phyloP scores from a whole-genome alignment of 768 basidiomycete species.

The Podaxis rugospora region DNA sequence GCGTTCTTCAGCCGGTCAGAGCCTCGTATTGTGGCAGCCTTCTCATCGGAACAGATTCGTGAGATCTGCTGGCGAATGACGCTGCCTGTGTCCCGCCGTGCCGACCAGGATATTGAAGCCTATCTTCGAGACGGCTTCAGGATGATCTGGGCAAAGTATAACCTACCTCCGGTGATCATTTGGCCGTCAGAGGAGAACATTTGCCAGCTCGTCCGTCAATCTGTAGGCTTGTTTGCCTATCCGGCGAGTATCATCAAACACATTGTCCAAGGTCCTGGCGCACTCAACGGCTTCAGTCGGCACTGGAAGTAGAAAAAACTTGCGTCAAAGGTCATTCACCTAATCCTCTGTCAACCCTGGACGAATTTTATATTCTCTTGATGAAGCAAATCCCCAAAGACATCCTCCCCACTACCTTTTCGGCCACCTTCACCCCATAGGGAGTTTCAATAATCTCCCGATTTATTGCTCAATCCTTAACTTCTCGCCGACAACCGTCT shows the following conservation, averaged over 20 bases:
- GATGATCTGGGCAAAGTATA: not conserved
- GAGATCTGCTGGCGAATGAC: not conserved
- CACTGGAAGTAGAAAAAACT: not conserved
- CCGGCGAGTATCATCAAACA: slow-evolving; percentile 21
- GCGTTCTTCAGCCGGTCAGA: slow-evolving; percentile 24
- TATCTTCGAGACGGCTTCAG: slow-evolving; percentile 12
- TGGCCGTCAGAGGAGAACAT: slow-evolving; percentile 17
- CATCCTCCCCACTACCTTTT: not conserved
- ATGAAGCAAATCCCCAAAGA: not conserved
- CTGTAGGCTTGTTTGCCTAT: slow-evolving; percentile 21
- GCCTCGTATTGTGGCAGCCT: slow-evolving; percentile 13
- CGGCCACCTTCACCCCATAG: not conserved
- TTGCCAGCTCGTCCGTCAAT: no score
- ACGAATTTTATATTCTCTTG: not conserved
- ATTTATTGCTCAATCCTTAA: not conserved
- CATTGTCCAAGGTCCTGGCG: slow-evolving; percentile 9
- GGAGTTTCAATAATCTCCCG: no score
- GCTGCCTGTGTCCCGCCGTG: slow-evolving; percentile 8
- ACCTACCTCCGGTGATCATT: not conserved
- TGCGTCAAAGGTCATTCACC: not conserved
- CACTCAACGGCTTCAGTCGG: not conserved
- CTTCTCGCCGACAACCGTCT: not conserved
- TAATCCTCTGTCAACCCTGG: not conserved
- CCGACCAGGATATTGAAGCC: slow-evolving; percentile 13
- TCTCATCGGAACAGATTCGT: not conserved